Evolutionary conservation across 2,329 filamentous ascomycete genomes (phyloP).

Genomic region (Drechslerella coelobrocha): DNA sequence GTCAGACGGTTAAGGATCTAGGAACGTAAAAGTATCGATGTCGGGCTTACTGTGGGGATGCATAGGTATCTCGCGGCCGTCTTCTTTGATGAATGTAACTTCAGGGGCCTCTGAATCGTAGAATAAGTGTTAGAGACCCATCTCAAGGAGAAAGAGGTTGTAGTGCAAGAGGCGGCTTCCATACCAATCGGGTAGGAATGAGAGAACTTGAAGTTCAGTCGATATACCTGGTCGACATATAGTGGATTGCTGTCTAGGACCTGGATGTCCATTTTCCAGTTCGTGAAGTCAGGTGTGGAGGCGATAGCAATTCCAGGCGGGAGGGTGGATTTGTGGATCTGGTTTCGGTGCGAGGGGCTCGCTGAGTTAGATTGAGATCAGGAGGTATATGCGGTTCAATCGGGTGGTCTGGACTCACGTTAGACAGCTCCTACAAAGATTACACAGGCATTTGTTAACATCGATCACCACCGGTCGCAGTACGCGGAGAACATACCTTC

Average conservation of each 20-base stretch:
- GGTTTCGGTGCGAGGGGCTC: slow-evolving; percentile 8
- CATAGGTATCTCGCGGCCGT: slow-evolving; percentile 76
- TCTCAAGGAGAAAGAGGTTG: background rate
- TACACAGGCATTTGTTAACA: slow-evolving; percentile 53
- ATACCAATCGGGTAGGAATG: slow-evolving; percentile 87
- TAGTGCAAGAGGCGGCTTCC: slow-evolving; percentile 49
- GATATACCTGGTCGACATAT: slow-evolving; percentile 79
- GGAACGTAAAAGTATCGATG: background rate
- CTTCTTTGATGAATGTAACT: slow-evolving; percentile 79
- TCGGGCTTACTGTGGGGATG: slow-evolving; percentile 74
- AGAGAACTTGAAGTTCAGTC: slow-evolving; percentile 86
- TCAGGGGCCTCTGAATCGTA: slow-evolving; percentile 79
- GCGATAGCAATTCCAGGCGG: slow-evolving; percentile 79
- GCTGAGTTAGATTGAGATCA: background rate
- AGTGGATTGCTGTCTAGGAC: slow-evolving; percentile 91
- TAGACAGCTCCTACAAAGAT: slow-evolving; percentile 62
- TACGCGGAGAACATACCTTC: slow-evolving; percentile 58
- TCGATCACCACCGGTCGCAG: background rate
- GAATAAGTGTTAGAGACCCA: slow-evolving; percentile 10
- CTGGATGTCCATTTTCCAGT: slow-evolving; percentile 90
- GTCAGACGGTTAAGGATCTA: slow-evolving; percentile 2
- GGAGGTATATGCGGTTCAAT: background rate
- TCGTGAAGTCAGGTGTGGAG: slow-evolving; percentile 78
- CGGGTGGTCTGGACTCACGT: slow-evolving; percentile 59
- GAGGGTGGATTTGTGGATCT: slow-evolving; percentile 66